These are phyloP conservation scores for Brettanomyces sp. DNA, from an alignment of 805 yeast species.

Conservation along the genomic window DNA sequence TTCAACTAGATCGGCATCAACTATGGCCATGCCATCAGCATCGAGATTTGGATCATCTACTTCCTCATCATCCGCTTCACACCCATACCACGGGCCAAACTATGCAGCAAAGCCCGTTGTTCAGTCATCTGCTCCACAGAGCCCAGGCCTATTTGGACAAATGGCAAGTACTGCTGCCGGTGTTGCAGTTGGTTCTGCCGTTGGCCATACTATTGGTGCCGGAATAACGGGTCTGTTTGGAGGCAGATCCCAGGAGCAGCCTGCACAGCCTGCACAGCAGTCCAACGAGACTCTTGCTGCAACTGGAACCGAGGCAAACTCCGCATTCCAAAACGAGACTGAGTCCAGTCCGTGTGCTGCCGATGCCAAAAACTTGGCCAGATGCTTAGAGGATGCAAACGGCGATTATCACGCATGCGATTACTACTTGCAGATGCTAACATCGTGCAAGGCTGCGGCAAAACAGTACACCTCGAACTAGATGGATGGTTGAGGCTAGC, in stretches of 20 bases:
- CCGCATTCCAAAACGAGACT: constrained; percentile 25
- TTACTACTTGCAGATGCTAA: constrained; percentile 92
- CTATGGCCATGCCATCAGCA: constrained; percentile 31
- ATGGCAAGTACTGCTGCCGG: constrained; percentile 99
- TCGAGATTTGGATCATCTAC: constrained; percentile 12
- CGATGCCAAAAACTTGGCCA: constrained; percentile 91
- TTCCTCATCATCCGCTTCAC: constrained; percentile 31
- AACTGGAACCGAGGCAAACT: constrained; percentile 5
- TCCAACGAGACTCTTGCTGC: constrained; percentile 25
- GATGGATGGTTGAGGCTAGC: neutral
- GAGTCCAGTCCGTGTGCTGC: constrained; percentile 66
- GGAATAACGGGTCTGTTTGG: constrained; percentile 87
- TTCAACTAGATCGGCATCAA: constrained; percentile 63
- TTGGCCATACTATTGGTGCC: constrained; percentile 95
- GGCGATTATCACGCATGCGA: constrained; percentile 98
- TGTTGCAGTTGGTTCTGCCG: constrained; percentile 97
- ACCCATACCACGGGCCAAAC: constrained; percentile 36
- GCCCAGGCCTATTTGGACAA: constrained; percentile 88
- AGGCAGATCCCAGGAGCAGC: constrained; percentile 51
- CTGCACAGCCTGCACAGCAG: constrained; percentile 29
- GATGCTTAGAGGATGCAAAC: constrained; percentile 85
- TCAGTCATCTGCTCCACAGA: constrained; percentile 25
- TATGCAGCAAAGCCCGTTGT: constrained; percentile 41
- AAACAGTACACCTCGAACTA: constrained; percentile 40
- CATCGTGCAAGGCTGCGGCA: constrained; percentile 94